A percentile compares a stretch with the other conserved stretches of the same genome.
Conservation (phyloP, 2,329 filamentous ascomycete genomes). For the Drechslera avenae region DNA sequence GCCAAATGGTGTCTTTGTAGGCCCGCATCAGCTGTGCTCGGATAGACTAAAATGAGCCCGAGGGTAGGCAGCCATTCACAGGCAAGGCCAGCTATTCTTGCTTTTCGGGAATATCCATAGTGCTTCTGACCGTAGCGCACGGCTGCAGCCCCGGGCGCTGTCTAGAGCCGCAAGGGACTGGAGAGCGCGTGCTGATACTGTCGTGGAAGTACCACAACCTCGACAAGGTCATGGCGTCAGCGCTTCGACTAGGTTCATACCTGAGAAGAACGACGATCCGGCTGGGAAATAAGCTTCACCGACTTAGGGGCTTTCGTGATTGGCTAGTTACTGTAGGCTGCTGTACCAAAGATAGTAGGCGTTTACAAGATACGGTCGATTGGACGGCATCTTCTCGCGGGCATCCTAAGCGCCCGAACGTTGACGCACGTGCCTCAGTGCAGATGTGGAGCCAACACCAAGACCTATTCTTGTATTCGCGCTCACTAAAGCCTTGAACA, state of each 20-base stretch:
- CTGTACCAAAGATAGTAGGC: conserved; percentile 27
- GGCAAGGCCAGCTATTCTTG: conserved; percentile 35
- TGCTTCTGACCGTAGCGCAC: conserved; percentile 25
- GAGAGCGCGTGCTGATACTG: conserved; percentile 41
- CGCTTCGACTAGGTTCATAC: conserved; percentile 33
- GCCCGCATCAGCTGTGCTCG: conserved; percentile 24
- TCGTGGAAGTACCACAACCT: conserved; percentile 20
- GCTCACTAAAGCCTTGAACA: conserved; percentile 4
- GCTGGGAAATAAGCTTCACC: conserved; percentile 22
- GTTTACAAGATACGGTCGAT: conserved; percentile 28
- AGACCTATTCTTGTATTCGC: conserved; percentile 24
- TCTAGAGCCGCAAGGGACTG: conserved; percentile 30
- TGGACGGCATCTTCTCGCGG: conserved; percentile 17
- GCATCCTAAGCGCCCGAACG: conserved; percentile 17
- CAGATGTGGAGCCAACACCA: conserved; percentile 13
- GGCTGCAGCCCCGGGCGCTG: conserved; percentile 24
- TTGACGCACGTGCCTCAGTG: conserved; percentile 11
- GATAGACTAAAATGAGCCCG: conserved; percentile 34
- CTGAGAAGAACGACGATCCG: conserved; percentile 30
- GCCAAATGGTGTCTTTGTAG: conserved; percentile 43
- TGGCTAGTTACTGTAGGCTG: conserved; percentile 24
- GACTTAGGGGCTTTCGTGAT: conserved; percentile 17
- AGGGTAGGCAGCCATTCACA: conserved; percentile 33
- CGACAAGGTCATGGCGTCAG: conserved; percentile 28
- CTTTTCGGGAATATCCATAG: conserved; percentile 21